These are phyloP conservation scores for Nannochloropsis gaditana DNA, from an alignment of 108 stramenopile species.

Conservation along the genomic window DNA sequence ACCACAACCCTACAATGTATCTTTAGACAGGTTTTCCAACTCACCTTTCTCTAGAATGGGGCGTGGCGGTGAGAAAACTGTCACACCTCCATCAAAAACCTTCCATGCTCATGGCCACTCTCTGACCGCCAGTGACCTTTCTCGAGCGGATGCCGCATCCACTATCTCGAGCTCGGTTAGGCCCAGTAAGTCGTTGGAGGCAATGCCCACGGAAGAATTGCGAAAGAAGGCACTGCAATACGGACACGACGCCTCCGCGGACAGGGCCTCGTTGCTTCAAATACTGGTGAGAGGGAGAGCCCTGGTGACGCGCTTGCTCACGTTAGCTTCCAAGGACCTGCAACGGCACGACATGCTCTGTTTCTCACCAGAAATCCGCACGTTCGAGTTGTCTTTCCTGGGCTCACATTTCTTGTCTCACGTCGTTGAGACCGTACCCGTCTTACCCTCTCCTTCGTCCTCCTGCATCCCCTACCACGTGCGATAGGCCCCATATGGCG, in stretches of 20 bases:
- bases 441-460: too few relatives aligned
- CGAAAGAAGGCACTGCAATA: slow-evolving; percentile 46
- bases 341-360: background rate
- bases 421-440: background rate
- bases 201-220: slow-evolving; percentile 37
- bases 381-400: background rate
- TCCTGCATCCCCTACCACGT: background rate
- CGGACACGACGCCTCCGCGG: slow-evolving; percentile 37
- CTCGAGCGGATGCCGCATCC: background rate
- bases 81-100: background rate
- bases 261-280: slow-evolving; percentile 39
- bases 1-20: too few relatives aligned
- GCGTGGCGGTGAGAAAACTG: slow-evolving; percentile 18
- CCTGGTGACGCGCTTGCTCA: too few relatives aligned
- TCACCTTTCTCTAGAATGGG: background rate
- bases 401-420: background rate
- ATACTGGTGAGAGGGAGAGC: slow-evolving; percentile 22
- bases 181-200: slow-evolving; percentile 25
- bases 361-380: background rate
- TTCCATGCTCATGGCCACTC: background rate
- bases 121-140: too few relatives aligned
- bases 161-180: background rate
- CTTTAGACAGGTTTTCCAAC: too few relatives aligned
- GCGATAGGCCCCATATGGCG: slow-evolving; percentile 2
- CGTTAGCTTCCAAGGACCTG: too few relatives aligned